Evolutionary conservation across 2,329 filamentous ascomycete genomes (phyloP), one percentile per base, ranked within the genome.

Genomic region (Periconia digitata): DNA sequence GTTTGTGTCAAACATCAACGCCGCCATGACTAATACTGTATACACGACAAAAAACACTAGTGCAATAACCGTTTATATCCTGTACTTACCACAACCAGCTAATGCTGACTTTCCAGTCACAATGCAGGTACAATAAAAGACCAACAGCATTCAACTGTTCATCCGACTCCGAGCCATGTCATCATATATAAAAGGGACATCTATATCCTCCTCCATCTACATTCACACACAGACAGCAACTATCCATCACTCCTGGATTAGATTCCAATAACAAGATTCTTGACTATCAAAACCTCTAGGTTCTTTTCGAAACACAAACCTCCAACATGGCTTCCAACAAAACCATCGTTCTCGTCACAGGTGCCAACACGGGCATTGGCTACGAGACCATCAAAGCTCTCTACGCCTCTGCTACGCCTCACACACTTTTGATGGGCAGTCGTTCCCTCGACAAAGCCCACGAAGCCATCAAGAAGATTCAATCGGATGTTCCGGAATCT

Each of bases 301-400:
- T 32, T 32, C 27, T 10, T 10, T 5, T 5, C 8, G 4, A 15
- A 10, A 32, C 27, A 10, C 27, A 32, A 32, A 4, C n/a, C 27
- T 3, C 10, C 3, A 13, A 15, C 8, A 62, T 66, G 54, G 47
- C 62, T 3, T 5, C 23, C 8, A 40, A 54, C 16, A 69, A 67
- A 43, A 50, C 54, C 16, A 70, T 81, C 50, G 63, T 84, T n/a
- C 64, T 85, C 37, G 76, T 85, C 53, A 85, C 83, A 2, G 83
- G 84, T 29, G 82, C 74, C 50, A 85, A 84, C 56, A 84, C 78
- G 0, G 83, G 83, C 15, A 76, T 87, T 17, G 84, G 85, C 2
- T 79, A 76, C 32, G 78, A 86, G 54, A 76, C 73, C 7, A 76
- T 85, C 42, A 83, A 79, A 51, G 77, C 80, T 1, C 69, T 86